Conservation (phyloP, 1,139 yeast genomes). For the Candida smagusa region DNA sequence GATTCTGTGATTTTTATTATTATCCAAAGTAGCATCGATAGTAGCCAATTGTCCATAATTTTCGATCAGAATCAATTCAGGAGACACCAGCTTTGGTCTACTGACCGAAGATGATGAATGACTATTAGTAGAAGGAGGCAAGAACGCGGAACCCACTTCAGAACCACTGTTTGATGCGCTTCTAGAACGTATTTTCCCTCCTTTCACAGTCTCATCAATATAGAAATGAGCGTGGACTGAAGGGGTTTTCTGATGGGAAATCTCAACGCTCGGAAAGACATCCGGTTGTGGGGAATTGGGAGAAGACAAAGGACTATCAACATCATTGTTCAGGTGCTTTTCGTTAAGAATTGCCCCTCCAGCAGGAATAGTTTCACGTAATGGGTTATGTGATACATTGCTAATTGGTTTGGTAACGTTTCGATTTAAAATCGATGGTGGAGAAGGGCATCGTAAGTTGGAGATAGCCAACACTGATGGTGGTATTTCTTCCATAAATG, state of each 20-base stretch:
- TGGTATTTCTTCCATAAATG: conserved; percentile 24
- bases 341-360: conserved; percentile 49
- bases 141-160: conserved; percentile 5
- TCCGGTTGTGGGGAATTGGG: conserved; percentile 12
- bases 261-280: conserved; percentile 1
- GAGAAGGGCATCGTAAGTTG: conserved; percentile 61
- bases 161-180: conserved; percentile 37
- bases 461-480: conserved; percentile 52
- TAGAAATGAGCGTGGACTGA: conserved; percentile 81
- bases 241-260: conserved; percentile 47
- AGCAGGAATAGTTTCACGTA: conserved; percentile 44
- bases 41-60: conserved; percentile 3
- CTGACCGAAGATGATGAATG: neutral
- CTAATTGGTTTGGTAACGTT: conserved; percentile 1
- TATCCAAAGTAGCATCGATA: conserved; percentile 6
- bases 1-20: neutral
- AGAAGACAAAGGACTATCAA: conserved; percentile 12
- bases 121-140: neutral
- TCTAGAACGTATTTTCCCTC: conserved; percentile 39
- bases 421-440: conserved; percentile 59
- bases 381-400: conserved; percentile 1
- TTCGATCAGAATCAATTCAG: conserved; percentile 5
- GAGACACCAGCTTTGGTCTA: conserved; percentile 5
- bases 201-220: conserved; percentile 67
- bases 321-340: conserved; percentile 17